Percentiles rank a stretch among this genome's conserved stretches.
phyloP scores from a whole-genome alignment of 2,329 filamentous ascomycete genomes.

The Dactylella cylindrospora region DNA sequence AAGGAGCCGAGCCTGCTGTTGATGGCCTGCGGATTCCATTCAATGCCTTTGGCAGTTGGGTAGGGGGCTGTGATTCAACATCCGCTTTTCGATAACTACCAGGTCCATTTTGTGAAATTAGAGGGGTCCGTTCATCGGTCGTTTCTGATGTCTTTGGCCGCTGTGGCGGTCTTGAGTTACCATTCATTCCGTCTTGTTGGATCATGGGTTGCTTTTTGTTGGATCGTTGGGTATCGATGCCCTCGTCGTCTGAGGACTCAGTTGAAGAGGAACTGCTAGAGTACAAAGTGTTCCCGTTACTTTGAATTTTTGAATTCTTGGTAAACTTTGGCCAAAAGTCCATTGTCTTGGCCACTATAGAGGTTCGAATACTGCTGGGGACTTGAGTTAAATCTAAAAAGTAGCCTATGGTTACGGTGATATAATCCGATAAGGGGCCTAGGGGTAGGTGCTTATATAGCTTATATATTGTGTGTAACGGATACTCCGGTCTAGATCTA shows the following conservation, averaged over 20 bases:
- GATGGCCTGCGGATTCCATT: neutral
- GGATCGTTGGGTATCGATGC: neutral
- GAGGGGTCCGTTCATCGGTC: neutral
- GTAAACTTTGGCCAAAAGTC: neutral
- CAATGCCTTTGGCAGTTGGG: too few species aligned
- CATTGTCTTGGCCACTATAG: too few species aligned
- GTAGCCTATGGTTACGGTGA: too few species aligned
- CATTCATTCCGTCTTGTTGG: constrained; percentile 1
- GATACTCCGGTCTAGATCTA: too few species aligned
- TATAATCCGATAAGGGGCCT: too few species aligned
- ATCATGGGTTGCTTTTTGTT: neutral
- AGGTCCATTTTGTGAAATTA: neutral
- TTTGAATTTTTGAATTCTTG: constrained; percentile 5
- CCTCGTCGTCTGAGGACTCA: constrained; percentile 17
- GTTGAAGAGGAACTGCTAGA: constrained; percentile 19
- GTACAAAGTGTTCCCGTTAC: constrained; percentile 19
- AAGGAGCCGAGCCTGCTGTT: neutral
- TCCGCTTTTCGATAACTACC: neutral
- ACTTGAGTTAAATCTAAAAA: too few species aligned
- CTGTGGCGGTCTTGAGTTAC: neutral
- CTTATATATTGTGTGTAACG: too few species aligned
- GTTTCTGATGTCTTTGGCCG: constrained; percentile 14
- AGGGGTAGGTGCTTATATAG: too few species aligned
- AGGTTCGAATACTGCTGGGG: too few species aligned
- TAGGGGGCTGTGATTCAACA: neutral